Evolutionary conservation across 208 protist species (phyloP).

Genomic region (Naegleria gruberi): DNA sequence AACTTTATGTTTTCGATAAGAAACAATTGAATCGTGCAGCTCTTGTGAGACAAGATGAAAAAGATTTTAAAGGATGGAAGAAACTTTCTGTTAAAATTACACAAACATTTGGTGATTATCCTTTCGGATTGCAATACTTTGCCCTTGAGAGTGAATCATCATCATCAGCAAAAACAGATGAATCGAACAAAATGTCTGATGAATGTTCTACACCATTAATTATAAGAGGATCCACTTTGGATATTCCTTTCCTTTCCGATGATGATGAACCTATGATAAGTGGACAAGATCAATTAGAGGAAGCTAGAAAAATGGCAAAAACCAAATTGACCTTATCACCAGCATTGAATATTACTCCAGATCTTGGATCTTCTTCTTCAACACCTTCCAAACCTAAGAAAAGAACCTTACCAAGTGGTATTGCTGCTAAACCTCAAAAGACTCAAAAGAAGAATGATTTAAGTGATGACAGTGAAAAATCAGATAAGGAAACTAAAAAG

Average conservation of each 20-base stretch:
- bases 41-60: neutral
- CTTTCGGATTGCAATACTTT: neutral
- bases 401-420: neutral
- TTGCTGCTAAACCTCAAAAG: neutral
- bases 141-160: neutral
- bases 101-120: neutral
- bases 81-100: neutral
- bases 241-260: neutral
- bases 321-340: neutral
- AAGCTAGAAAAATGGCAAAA: neutral
- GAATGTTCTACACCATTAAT: neutral
- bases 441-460: neutral
- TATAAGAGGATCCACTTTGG: neutral
- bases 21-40: neutral
- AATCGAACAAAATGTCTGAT: too few species aligned
- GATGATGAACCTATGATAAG: neutral
- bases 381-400: neutral
- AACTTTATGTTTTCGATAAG: neutral
- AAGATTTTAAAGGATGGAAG: neutral
- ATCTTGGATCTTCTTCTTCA: neutral
- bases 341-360: neutral
- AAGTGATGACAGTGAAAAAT: neutral
- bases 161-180: neutral
- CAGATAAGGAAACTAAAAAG: neutral
- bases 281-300: neutral